Base-by-base conservation (phyloP, 495 filamentous ascomycete species). In the Aspergillus hancockii region DNA sequence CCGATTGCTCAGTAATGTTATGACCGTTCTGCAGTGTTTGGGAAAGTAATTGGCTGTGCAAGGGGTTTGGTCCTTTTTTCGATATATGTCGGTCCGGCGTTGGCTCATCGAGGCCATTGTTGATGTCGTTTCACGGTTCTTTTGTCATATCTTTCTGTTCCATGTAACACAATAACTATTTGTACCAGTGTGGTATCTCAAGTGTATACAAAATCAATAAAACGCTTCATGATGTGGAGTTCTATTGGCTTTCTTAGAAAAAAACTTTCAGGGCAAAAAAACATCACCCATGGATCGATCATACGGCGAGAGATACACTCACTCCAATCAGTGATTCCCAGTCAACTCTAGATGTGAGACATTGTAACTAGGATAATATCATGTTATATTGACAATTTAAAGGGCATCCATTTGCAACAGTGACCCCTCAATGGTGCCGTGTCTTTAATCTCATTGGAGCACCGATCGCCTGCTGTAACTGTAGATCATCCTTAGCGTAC, bases 91-190 rank as follows among this genome's bases (percentile, higher is more conserved):
- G 60, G 60, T 62, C 50, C 25, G 60, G 60, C 60, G 60, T 62
- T 58, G 60, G 55, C 41, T 57, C 49, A 58, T 62, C 58, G 60
- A 62, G 54, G 60, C 55, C 50, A 45, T 52, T 58, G 54, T 61
- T 50, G 31, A 30, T 45, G 28, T 49, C 13, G 10, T 49, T 40
- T 58, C 47, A 51, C 47, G 34, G 10, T 51, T 51, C 49, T 30
- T 38, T 28, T 52, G 7, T 25, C 52, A 28, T 50, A 4, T 30
- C n/a, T n/a, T n/a, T n/a, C n/a, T n/a, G n/a, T 56, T 57, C 34
- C 31, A 38, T 62, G 59, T 62, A 62, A 49, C 38, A 62, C 55
- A 49, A 53, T 23, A 52, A n/a, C 14, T 53, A 4, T 52, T 46
- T 19, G 14, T 21, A 36, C n/a, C 34, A 9, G n/a, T 49, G 18